phyloP scores from a whole-genome alignment of 2,329 filamentous ascomycete genomes.

The Beauveria pseudobassiana region DNA sequence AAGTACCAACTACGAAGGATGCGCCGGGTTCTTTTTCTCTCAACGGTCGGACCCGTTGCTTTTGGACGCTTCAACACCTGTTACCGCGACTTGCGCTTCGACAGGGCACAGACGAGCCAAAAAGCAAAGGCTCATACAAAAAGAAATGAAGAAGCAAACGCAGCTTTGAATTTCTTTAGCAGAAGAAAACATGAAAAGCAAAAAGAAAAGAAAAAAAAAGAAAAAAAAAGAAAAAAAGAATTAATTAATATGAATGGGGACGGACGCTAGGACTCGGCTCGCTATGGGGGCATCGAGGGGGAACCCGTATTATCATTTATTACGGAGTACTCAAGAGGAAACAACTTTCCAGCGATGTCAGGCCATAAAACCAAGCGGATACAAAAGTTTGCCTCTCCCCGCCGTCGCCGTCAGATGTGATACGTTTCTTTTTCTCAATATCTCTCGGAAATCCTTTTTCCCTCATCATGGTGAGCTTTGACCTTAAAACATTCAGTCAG shows the following conservation, averaged over 20 bases:
- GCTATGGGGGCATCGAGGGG: not conserved
- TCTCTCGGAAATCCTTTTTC: no score
- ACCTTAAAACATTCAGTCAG: no score
- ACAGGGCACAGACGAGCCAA: not conserved
- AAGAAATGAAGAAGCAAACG: not conserved
- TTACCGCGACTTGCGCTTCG: not conserved
- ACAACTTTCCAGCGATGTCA: no score
- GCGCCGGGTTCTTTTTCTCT: not conserved
- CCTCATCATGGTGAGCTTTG: no score
- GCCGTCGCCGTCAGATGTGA: not conserved
- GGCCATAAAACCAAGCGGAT: no score
- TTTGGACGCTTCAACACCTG: not conserved
- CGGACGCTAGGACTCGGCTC: not conserved
- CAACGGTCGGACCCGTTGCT: not conserved
- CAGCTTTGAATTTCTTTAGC: not conserved
- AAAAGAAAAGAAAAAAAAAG: not conserved
- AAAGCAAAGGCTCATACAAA: not conserved
- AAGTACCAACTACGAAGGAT: no score
- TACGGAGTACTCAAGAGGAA: no score
- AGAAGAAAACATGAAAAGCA: not conserved
- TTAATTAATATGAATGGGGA: not conserved
- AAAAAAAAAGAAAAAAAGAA: not conserved
- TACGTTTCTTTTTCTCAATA: not conserved
- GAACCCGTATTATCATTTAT: no score
- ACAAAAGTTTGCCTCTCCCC: no score